phyloP scores from a whole-genome alignment of 805 yeast genomes.

The Priceomyces melissophilus region DNA sequence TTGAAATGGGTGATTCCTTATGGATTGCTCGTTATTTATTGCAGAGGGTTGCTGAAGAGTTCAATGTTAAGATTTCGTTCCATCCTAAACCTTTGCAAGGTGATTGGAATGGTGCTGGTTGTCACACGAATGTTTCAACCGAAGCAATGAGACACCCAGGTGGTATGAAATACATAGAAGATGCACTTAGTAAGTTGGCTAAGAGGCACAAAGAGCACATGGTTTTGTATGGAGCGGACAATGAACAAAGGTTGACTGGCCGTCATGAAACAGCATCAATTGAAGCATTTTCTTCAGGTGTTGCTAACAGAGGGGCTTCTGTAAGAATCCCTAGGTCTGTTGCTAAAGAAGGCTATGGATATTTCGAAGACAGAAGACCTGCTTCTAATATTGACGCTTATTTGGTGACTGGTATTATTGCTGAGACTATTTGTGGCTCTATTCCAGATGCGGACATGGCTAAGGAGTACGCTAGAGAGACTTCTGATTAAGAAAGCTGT shows the following conservation, averaged over 20 bases:
- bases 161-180: constrained; percentile 93
- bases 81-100: constrained; percentile 99
- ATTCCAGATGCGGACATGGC: constrained; percentile 94
- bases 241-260: constrained; percentile 94
- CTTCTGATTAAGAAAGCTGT: constrained; percentile 21
- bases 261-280: constrained; percentile 97
- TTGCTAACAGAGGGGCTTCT: constrained; percentile 99
- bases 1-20: constrained; percentile 94
- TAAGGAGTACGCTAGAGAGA: constrained; percentile 81
- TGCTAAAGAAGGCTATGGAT: constrained; percentile 96
- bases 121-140: constrained; percentile 98
- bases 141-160: constrained; percentile 88
- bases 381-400: constrained; percentile 99
- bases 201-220: constrained; percentile 97
- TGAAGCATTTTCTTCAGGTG: constrained; percentile 91
- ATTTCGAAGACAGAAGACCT: constrained; percentile 99
- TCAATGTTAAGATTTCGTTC: constrained; percentile 96
- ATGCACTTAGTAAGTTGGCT: constrained; percentile 87
- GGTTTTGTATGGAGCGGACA: constrained; percentile 91
- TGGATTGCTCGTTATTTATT: constrained; percentile 94
- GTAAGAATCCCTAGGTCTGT: constrained; percentile 98
- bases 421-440: constrained; percentile 93
- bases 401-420: constrained; percentile 97
- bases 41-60: constrained; percentile 96
- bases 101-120: constrained; percentile 99